These are phyloP conservation scores for Citrullus colocynthis DNA, from an alignment of 306 rosid genomes.

Conservation along the genomic window DNA sequence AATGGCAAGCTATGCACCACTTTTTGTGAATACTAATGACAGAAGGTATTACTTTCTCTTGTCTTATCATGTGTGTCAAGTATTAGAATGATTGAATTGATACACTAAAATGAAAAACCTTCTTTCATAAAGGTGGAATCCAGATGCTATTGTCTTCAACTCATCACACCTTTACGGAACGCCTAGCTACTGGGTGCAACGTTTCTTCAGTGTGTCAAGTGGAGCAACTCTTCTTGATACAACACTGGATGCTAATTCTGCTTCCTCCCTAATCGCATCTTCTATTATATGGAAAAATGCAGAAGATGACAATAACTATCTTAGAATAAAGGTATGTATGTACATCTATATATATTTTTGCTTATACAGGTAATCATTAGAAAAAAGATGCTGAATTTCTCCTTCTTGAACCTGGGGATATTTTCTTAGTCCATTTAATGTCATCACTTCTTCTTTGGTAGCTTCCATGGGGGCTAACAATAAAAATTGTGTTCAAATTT, in stretches of 20 bases:
- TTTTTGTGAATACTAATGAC: conserved; percentile 66
- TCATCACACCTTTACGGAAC: conserved; percentile 66
- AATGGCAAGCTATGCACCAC: conserved; percentile 98
- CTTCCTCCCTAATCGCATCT: conserved; percentile 38
- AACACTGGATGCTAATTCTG: conserved; percentile 27
- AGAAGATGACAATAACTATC: conserved; percentile 13
- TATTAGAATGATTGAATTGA: neutral
- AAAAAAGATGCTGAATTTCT: neutral
- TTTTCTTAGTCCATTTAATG: neutral
- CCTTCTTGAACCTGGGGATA: neutral
- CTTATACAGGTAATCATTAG: neutral
- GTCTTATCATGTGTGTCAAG: neutral
- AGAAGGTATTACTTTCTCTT: conserved; percentile 32
- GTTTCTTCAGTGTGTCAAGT: conserved; percentile 53
- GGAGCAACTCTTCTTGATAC: conserved; percentile 67
- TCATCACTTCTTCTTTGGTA: neutral
- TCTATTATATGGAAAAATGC: conserved; percentile 41
- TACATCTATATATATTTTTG: neutral
- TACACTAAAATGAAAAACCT: conserved; percentile 14
- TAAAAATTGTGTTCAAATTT: neutral
- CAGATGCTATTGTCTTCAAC: conserved; percentile 85
- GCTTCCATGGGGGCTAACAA: neutral
- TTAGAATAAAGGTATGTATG: conserved; percentile 52
- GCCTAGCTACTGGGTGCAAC: conserved; percentile 92
- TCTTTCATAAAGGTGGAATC: conserved; percentile 55